Evolutionary conservation across 1,284 basidiomycete species (phyloP), one percentile per base, ranked within the genome.

Genomic region (Baeospora myosura): DNA sequence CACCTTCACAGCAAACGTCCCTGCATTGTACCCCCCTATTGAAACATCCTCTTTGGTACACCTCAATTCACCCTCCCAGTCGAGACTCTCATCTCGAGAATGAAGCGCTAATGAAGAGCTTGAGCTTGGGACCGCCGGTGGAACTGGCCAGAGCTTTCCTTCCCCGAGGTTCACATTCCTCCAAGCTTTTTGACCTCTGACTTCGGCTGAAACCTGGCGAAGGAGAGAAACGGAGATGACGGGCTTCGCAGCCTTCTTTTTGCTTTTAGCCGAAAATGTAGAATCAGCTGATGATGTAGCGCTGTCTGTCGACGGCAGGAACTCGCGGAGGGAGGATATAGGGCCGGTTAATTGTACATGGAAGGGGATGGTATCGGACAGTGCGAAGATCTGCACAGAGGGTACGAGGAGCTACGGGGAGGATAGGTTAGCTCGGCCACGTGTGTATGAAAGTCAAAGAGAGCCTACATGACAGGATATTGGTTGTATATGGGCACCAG

Each of bases 331-430:
- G 7, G 70, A 68, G 25, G 61, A 51, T 1, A 63, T 42, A 2
- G 65, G 61, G 3, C 71, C 76, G 32, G 59, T 65, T n/a, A 83
- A 59, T 45, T 79, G 78, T 23, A 83, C 49, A 50, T 79, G 76
- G 54, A 83, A 78, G 0, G 78, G 78, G 12, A 82, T 76, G 7
- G 54, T 62, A 42, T 79, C 76, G 1, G 59, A 50, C 14, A 78
- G 44, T 3, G 68, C 66, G 53, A 72, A 82, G 8, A 76, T 66
- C 38, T 72, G 69, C 2, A 68, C 65, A 1, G 66, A 66, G 14
- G 78, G 78, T 16, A 75, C 59, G 53, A 74, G 72, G 11, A 75
- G 52, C 73, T 75, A 49, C 18, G 14, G 32, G 10, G 29, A 23
- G 3, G 25, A 24, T 3, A 38, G 20, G 23, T 23, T 34, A 17